A percentile compares a stretch with the other conserved stretches of the same genome.
Evolutionary conservation across 768 basidiomycete genomes (phyloP).

Genomic region (Suillus subluteus): DNA sequence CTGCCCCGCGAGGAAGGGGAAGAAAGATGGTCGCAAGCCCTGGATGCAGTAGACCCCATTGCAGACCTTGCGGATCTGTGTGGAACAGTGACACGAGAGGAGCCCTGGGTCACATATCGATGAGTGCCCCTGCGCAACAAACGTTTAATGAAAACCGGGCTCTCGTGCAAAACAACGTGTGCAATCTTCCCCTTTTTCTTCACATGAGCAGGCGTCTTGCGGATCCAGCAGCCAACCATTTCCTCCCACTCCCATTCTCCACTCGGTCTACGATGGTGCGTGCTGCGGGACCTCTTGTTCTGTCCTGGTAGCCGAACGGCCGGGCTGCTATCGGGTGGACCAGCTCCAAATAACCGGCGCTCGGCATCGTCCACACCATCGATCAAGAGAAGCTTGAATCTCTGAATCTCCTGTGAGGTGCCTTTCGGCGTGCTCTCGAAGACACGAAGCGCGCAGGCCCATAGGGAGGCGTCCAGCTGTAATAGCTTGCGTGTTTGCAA

Average conservation of each 20-base stretch:
- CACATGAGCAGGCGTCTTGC: conserved; percentile 34
- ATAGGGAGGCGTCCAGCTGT: conserved; percentile 53
- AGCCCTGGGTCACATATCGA: not conserved
- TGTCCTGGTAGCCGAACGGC: conserved; percentile 16
- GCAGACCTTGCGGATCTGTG: not conserved
- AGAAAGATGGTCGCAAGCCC: conserved; percentile 15
- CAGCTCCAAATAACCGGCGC: conserved; percentile 44
- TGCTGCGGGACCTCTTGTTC: conserved; percentile 10
- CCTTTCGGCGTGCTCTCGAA: conserved; percentile 42
- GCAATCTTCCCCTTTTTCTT: conserved; percentile 26
- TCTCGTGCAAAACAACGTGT: conserved; percentile 7
- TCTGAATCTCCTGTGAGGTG: conserved; percentile 29
- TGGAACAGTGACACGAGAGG: not conserved
- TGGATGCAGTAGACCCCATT: conserved; percentile 10
- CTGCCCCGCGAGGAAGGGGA: conserved; percentile 15
- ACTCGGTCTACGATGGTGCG: conserved; percentile 20
- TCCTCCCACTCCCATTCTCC: conserved; percentile 55
- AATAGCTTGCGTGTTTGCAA: conserved; percentile 41
- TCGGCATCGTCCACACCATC: conserved; percentile 56
- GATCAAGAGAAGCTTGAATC: conserved; percentile 46
- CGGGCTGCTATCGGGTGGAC: conserved; percentile 19
- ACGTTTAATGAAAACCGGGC: conserved; percentile 3
- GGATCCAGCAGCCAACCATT: conserved; percentile 48
- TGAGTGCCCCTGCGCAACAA: conserved; percentile 7
- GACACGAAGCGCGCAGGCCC: conserved; percentile 51